Base-by-base conservation (phyloP, 371 early-diverging fungal genomes). In the Mortierella sp. region DNA sequence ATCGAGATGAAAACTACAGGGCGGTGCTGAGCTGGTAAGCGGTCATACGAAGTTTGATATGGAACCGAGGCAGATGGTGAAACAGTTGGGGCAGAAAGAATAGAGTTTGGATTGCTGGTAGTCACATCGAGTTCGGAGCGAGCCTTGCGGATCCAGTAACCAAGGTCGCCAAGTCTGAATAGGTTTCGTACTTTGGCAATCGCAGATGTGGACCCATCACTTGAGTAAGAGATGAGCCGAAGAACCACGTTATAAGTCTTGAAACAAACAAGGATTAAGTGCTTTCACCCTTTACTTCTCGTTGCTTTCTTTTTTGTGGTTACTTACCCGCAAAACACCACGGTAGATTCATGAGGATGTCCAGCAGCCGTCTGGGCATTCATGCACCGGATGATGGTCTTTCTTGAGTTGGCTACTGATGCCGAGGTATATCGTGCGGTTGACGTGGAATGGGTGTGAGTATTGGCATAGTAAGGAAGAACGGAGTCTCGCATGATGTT, bases 1-100 rank as follows among this genome's bases (percentile, higher is more conserved):
- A 73, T 73, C 10, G 78, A 78, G 22, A 78, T 22, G 37, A 78
- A 78, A 12, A 78, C 73, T 1, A 73, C 70, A 6, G 78, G 78
- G 12, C 78, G 70, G 35, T 73, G 37, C 35, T 65, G 30, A 20
- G 51, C 45, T 8, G 67, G 60, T 14, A 70, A 58, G 11, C 35
- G 52, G 43, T 40, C 64, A 35, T n/a, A 52, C 4, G 30, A 43
- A 35, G 47, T 5, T 18, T 47, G 47, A 47, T 47, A 47, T 10
- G 47, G 47, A 12, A 47, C 47, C 47, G 47, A 47, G 47, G 47
- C 11, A 47, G 45, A 18, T n/a, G 45, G 9, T 20, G 71, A 18
- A 22, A 22, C 20, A 22, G 16, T 26, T 3, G 62, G 32, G 57
- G 45, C n/a, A 24, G 57, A 54, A 30, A 37, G 55, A 52, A 40